Evolutionary conservation across 805 yeast genomes (phyloP), one percentile per base, ranked within the genome.

Genomic region (Hagleromyces aurorensis): DNA sequence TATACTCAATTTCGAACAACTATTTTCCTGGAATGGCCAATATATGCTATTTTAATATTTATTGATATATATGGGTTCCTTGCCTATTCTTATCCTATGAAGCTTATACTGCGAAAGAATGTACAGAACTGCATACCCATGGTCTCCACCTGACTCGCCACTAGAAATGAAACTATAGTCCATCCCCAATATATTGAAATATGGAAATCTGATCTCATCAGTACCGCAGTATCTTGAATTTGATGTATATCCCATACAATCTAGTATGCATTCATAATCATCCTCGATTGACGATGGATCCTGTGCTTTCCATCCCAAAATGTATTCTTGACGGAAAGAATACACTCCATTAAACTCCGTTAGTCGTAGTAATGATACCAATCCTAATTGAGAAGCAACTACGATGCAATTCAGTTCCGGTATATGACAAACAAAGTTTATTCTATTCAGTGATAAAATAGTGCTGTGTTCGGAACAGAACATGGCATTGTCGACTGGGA

Each of bases 261-360:
- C 14, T 8, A 27, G 30, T 7, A 27, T 27, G 14, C 27, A 28
- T 6, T 21, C 17, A 3, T 25, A 7, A 10, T 23, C 16, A 18
- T 30, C 36, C 2, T 27, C 30, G 5, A 18, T 17, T 6, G 11
- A 8, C 11, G 27, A 6, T 9, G 37, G 30, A 7, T 21, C 12
- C 29, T 48, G 53, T 6, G 40, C 21, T 7, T 36, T 28, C 52
- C 54, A 49, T 6, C 55, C 55, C 3, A 44, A 12, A 13, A 50
- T 35, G 35, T 46, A 48, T 26, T 51, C 57, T 29, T 49, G 54
- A 32, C 55, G 41, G 27, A 48, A 51, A 8, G 54, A 45, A 26
- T 36, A 45, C 5, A 51, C 40, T 3, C 57, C 57, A 8, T 39
- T 41, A 23, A 34, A 51, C 19, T 45, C 50, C 3, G 55, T 50